These are phyloP conservation scores for Ogataea dorogensis DNA, from an alignment of 805 yeast species.

Conservation along the genomic window DNA sequence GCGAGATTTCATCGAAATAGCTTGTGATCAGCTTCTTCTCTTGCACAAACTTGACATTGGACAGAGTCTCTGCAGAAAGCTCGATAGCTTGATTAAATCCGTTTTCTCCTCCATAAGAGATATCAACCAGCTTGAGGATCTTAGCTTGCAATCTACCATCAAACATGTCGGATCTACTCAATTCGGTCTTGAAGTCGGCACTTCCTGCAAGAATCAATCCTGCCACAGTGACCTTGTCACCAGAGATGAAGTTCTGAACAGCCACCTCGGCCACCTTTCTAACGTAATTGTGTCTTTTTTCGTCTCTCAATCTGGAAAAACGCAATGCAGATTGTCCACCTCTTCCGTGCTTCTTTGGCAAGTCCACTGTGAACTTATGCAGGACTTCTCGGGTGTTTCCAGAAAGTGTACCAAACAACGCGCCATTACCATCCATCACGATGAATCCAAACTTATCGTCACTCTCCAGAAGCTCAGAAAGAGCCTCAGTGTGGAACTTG, in stretches of 20 bases:
- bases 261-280: conserved; percentile 98
- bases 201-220: conserved; percentile 98
- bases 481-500: conserved; percentile 96
- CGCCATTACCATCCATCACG: conserved; percentile 99
- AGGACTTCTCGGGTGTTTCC: conserved; percentile 97
- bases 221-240: conserved; percentile 89
- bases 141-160: conserved; percentile 86
- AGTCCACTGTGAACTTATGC: conserved; percentile 94
- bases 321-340: conserved; percentile 99
- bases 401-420: conserved; percentile 88
- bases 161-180: conserved; percentile 88
- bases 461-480: conserved; percentile 87
- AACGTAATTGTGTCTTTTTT: conserved; percentile 97
- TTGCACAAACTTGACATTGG: conserved; percentile 96
- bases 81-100: conserved; percentile 99
- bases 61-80: conserved; percentile 92
- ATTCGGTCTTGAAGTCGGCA: conserved; percentile 96
- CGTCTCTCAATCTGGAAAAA: conserved; percentile 98
- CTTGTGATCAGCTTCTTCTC: conserved; percentile 91
- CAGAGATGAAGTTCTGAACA: conserved; percentile 93
- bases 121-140: conserved; percentile 90
- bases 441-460: conserved; percentile 98
- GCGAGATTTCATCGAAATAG: conserved; percentile 96
- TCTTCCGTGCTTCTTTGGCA: conserved; percentile 99
- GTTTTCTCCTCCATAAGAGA: conserved; percentile 98